Base-by-base conservation (phyloP, 192 early-diverging fungal species). In the Linnemannia elongata region DNA sequence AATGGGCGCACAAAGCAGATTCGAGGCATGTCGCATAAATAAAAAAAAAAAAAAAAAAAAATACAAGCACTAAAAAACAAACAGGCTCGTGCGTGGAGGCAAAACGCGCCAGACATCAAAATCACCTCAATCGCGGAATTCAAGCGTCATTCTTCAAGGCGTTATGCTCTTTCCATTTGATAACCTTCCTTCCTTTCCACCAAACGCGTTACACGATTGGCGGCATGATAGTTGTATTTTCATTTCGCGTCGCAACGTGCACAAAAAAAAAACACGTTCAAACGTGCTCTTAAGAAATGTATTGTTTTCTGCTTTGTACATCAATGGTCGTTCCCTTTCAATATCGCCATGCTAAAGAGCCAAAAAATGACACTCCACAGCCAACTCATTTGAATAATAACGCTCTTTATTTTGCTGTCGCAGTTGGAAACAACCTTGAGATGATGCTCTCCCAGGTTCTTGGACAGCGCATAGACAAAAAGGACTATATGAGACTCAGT, bases 41-140 rank as follows among this genome's bases (percentile, higher is more conserved):
- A 63, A 33, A 63, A 27, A 63, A 63, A 63, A 60, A 60, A 6
- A 12, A 24, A 8, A 6, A 57, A 3, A 17, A 54, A 20, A 5
- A 17, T 54, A 24, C 54, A 8, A 24, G n/a, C n/a, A 39, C 38
- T 39, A 10, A 60, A 24, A n/a, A 63, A 30, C 33, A 66, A 33
- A 18, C 1, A 33, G 60, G 60, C 30, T 33, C 60, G 12, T 57
- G 55, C n/a, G n/a, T 66, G 27, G 27, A 30, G 60, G 27, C 33
- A 30, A 63, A 63, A 13, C 60, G 27, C 60, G n/a, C 60, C n/a
- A 63, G 44, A 66, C 3, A 30, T 2, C 2, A 33, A 15, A 33
- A 66, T 66, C 72, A 74, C 72, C 22, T 74, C 72, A 74, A 74
- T 74, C 72, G 39, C 72, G 41, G 27, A 47, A 74, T 54, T 33